phyloP scores from a whole-genome alignment of 139 green algal species.

The Astrephomene gubernaculifera region DNA sequence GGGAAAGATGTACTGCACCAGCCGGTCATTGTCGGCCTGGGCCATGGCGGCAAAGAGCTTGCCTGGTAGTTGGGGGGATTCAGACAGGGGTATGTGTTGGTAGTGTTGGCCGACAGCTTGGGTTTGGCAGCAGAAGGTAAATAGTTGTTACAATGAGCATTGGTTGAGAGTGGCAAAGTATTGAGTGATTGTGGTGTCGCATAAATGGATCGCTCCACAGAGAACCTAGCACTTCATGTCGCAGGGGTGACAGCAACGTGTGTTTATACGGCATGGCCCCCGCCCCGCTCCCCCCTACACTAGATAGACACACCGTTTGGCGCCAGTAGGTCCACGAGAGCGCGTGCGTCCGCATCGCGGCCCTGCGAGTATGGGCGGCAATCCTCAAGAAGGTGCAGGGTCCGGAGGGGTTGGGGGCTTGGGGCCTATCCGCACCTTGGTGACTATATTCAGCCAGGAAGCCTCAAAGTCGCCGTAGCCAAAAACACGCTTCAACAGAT shows the following conservation, averaged over 20 bases:
- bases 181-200: too few species aligned
- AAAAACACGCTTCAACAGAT: conserved; percentile 82
- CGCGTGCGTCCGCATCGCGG: conserved; percentile 68
- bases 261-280: too few species aligned
- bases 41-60: conserved; percentile 80
- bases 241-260: too few species aligned
- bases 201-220: too few species aligned
- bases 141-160: too few species aligned
- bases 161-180: too few species aligned
- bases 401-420: too few species aligned
- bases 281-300: too few species aligned
- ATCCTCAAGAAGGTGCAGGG: neutral
- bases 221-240: too few species aligned
- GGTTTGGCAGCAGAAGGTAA: too few species aligned
- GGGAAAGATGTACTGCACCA: conserved; percentile 84
- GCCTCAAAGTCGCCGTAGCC: conserved; percentile 81
- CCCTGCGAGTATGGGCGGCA: neutral
- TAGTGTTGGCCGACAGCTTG: too few species aligned
- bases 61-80: conserved; percentile 61
- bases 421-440: conserved; percentile 52
- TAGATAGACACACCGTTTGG: conserved; percentile 69
- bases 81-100: too few species aligned
- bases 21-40: conserved; percentile 74
- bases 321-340: conserved; percentile 72
- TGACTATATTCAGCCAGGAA: conserved; percentile 76